phyloP scores from a whole-genome alignment of 768 basidiomycete genomes.

The Leccinum aurantiacum region DNA sequence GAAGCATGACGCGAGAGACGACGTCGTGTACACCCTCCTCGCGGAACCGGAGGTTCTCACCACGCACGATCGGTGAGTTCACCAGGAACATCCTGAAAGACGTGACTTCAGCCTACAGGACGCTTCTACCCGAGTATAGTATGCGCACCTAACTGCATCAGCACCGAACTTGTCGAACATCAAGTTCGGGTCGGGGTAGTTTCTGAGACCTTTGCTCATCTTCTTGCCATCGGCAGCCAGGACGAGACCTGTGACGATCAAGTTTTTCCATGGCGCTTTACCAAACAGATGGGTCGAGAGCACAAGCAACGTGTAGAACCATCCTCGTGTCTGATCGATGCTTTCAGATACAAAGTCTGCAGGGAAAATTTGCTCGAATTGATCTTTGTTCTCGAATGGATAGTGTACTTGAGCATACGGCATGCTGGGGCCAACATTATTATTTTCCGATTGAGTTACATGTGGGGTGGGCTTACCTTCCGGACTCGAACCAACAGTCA shows the following conservation, averaged over 20 bases:
- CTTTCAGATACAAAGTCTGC: constrained; percentile 98
- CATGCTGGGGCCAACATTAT: constrained; percentile 61
- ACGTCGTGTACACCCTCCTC: constrained; percentile 98
- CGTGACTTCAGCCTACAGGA: not conserved
- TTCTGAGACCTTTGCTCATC: constrained; percentile 97
- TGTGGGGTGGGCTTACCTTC: constrained; percentile 58
- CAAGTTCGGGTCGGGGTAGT: constrained; percentile 94
- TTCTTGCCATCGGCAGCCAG: constrained; percentile 98
- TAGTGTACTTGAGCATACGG: constrained; percentile 97
- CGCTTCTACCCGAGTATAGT: not conserved
- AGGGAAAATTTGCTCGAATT: constrained; percentile 83
- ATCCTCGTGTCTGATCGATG: constrained; percentile 98
- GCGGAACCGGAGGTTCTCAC: constrained; percentile 95
- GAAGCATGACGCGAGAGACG: constrained; percentile 91
- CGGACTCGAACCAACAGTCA: constrained; percentile 99
- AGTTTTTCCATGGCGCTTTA: constrained; percentile 95
- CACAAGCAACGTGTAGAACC: constrained; percentile 99
- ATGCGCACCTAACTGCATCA: constrained; percentile 80
- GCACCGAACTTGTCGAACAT: constrained; percentile 92
- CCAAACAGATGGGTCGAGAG: constrained; percentile 95
- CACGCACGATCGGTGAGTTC: constrained; percentile 97
- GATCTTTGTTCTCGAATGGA: constrained; percentile 94
- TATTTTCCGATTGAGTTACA: not conserved
- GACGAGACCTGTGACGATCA: constrained; percentile 94
- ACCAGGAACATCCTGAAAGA: constrained; percentile 88